Base-by-base conservation (phyloP, 306 rosid species). In the Ceratonia siliqua region DNA sequence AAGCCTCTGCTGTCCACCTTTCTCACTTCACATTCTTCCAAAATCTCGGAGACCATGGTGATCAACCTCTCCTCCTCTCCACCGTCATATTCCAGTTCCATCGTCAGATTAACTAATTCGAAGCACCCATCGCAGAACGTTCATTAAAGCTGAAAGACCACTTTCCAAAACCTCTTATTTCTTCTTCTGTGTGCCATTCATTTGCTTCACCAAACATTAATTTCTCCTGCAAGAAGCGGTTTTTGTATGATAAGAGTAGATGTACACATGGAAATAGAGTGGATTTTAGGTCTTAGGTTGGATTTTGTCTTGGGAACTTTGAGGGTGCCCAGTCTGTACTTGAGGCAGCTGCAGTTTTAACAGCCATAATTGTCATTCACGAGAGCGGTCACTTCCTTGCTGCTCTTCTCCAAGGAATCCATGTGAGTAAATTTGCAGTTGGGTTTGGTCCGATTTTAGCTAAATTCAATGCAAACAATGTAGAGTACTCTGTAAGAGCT, bases 341-440 rank as follows among this genome's bases (percentile, higher is more conserved):
- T 68, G 97, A 90, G 83, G 96, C 98, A 24, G 92, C 86, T 62
- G 90, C 92, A 28, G 98, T 95, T 41, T 74, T 95, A 64, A 92
- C 98, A 10, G 93, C 97, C 22, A 95, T 95, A 32, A 86, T 95
- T 84, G 82, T 95, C 67, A 98, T 92, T 79, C 99, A 95, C 58
- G 99, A 95, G 80, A 90, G 97, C 67, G 99, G 99, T 30, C 99
- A 95, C 74, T 95, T 95, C 72, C 96, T 95, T 59, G 99, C 99
- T 74, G 99, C 98, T 59, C 82, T 70, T 84, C 90, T 95, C 22
- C 99, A 92, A 68, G 99, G 99, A 15, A 95, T 95, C 62, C 98
- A 87, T 83, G 96, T 95, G 84, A 95, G 98, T 89, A 92, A 95
- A 79, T 95, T 95, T 83, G 89, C 99, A 27, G 89, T 95, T 78